Evolutionary conservation across 2,329 filamentous ascomycete species (phyloP).

Genomic region (Aspergillus luchuensis): DNA sequence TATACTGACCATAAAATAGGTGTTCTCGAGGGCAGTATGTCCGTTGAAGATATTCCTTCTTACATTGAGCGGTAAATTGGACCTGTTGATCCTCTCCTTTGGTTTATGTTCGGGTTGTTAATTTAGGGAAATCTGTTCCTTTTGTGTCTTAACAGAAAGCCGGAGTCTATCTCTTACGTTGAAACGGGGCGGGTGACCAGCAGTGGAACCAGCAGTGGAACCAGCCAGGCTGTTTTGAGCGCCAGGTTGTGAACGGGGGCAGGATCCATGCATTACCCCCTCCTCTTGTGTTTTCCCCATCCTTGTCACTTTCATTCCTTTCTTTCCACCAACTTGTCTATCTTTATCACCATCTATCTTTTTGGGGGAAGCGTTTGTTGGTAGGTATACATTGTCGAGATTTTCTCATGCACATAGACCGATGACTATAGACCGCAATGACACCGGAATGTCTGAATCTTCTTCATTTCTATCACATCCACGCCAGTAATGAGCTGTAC

Average conservation of each 20-base stretch:
- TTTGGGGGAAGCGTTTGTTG: constrained; percentile 5
- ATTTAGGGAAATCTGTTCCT: constrained; percentile 18
- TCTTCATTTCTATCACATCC: background rate
- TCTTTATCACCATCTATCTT: constrained; percentile 5
- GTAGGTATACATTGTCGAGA: constrained; percentile 10
- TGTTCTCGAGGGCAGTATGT: constrained; percentile 74
- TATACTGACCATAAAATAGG: constrained; percentile 44
- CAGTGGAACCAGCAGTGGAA: constrained; percentile 18
- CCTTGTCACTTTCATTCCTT: background rate
- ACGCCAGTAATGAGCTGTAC: background rate
- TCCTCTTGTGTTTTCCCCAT: constrained; percentile 7
- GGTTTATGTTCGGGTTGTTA: constrained; percentile 19
- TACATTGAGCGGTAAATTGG: constrained; percentile 56
- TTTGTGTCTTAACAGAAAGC: constrained; percentile 24
- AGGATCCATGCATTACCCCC: constrained; percentile 3
- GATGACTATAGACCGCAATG: constrained; percentile 17
- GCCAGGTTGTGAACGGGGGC: constrained; percentile 21
- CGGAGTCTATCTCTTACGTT: constrained; percentile 14
- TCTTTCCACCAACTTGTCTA: background rate
- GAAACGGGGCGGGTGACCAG: constrained; percentile 12
- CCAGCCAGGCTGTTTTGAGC: constrained; percentile 15
- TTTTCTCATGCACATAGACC: constrained; percentile 18
- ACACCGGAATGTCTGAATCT: constrained; percentile 4
- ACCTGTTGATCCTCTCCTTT: constrained; percentile 16
- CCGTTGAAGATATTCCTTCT: constrained; percentile 77